A percentile compares a stretch with the other conserved stretches of the same genome.
Conservation (phyloP, 2,329 filamentous ascomycete genomes). For the Davidsoniella australis region DNA sequence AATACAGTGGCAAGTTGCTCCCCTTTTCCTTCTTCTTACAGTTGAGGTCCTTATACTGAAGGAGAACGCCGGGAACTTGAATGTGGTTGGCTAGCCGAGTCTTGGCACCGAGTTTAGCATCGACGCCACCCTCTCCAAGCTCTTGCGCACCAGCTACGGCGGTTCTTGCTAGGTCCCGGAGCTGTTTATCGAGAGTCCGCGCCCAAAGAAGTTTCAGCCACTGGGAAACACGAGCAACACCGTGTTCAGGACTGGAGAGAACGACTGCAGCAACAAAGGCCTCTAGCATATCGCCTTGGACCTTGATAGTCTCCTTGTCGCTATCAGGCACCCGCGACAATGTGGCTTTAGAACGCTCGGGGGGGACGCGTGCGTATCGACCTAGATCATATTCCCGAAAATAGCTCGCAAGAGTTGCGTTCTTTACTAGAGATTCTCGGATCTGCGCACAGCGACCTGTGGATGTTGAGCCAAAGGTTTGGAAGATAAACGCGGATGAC, state of each 20-base stretch:
- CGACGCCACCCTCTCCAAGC: slow-evolving; percentile 13
- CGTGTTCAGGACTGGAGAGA: slow-evolving; percentile 45
- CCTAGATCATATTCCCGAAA: slow-evolving; percentile 55
- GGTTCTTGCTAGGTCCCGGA: slow-evolving; percentile 19
- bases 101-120: slow-evolving; percentile 25
- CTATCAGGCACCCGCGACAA: slow-evolving; percentile 23
- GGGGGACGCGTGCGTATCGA: slow-evolving; percentile 40
- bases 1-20: slow-evolving; percentile 38
- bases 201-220: slow-evolving; percentile 70
- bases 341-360: slow-evolving; percentile 13
- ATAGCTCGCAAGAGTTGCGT: slow-evolving; percentile 57
- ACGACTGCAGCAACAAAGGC: slow-evolving; percentile 73
- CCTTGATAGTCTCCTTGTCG: slow-evolving; percentile 46
- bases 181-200: slow-evolving; percentile 39
- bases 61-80: slow-evolving; percentile 36
- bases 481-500: slow-evolving; percentile 57
- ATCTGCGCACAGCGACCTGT: slow-evolving; percentile 58
- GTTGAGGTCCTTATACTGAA: slow-evolving; percentile 42
- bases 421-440: slow-evolving; percentile 65
- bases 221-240: slow-evolving; percentile 40
- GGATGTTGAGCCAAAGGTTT: slow-evolving; percentile 47
- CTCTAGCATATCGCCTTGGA: slow-evolving; percentile 76
- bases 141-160: slow-evolving; percentile 20
- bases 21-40: slow-evolving; percentile 36
- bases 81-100: slow-evolving; percentile 34